phyloP scores from a whole-genome alignment of 192 early-diverging fungal species.

The Geranomyces michiganensis region DNA sequence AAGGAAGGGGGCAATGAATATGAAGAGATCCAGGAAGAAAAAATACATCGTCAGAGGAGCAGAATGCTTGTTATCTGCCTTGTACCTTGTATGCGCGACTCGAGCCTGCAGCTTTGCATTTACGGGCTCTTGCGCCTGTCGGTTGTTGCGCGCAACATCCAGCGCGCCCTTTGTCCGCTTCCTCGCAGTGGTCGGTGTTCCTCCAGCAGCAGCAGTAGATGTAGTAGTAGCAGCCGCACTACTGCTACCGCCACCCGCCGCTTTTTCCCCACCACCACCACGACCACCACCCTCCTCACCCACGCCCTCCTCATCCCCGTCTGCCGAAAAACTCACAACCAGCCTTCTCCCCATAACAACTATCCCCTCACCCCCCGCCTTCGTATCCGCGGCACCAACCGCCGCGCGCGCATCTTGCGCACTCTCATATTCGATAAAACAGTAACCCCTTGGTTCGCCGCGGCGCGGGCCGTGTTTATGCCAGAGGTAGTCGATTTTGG shows the following conservation, averaged over 20 bases:
- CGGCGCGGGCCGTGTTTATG: slow-evolving; percentile 66
- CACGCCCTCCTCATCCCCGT: slow-evolving; percentile 9
- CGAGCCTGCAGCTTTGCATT: slow-evolving; percentile 41
- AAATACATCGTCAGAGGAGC: too few relatives aligned
- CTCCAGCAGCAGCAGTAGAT: not conserved
- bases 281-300: not conserved
- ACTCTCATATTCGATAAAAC: slow-evolving; percentile 65
- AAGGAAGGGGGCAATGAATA: not conserved
- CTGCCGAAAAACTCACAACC: slow-evolving; percentile 52
- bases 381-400: too few relatives aligned
- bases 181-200: not conserved
- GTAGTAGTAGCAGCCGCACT: too few relatives aligned
- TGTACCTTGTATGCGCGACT: slow-evolving; percentile 52
- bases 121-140: slow-evolving; percentile 43
- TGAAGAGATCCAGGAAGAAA: too few relatives aligned
- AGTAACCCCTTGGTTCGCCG: slow-evolving; percentile 71
- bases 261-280: slow-evolving; percentile 1
- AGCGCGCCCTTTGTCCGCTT: not conserved
- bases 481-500: slow-evolving; percentile 66
- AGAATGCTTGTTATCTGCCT: too few relatives aligned
- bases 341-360: slow-evolving; percentile 58
- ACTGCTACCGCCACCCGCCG: too few relatives aligned
- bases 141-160: slow-evolving; percentile 35
- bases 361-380: slow-evolving; percentile 52
- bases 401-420: slow-evolving; percentile 57